Percentiles rank a stretch among this genome's conserved stretches.
Conservation (phyloP, 2,329 filamentous ascomycete species). For the Alternaria consortialis region DNA sequence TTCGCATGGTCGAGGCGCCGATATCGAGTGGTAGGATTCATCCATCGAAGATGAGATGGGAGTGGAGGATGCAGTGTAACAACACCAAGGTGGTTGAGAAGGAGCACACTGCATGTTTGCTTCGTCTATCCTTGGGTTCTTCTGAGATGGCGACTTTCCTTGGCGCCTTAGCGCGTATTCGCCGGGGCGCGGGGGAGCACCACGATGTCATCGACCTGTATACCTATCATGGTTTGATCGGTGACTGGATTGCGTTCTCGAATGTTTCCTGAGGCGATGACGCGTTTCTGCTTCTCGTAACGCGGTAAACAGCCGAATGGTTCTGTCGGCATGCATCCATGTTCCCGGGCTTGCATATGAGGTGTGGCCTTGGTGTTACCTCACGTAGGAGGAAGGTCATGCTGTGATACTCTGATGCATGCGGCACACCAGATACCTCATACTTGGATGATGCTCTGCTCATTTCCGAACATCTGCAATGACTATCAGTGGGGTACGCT, state of each 20-base stretch:
- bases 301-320: not conserved
- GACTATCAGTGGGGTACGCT: constrained; percentile 9
- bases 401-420: not conserved
- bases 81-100: not conserved
- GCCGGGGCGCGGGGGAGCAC: not conserved
- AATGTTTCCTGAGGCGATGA: not conserved
- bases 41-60: not conserved
- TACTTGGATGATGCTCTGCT: not conserved
- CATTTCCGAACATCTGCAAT: not conserved
- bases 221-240: not conserved
- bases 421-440: not conserved
- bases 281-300: not conserved
- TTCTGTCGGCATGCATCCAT: not conserved
- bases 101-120: not conserved
- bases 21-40: not conserved
- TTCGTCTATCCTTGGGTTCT: not conserved
- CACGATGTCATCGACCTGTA: not conserved
- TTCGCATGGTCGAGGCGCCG: not conserved
- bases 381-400: not conserved
- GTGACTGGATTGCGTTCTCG: not conserved
- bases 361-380: not conserved
- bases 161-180: not conserved
- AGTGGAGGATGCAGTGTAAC: not conserved
- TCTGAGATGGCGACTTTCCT: constrained; percentile 1
- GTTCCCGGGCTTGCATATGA: not conserved